These are phyloP conservation scores for Ascochyta clinopodiicola DNA, from an alignment of 2,329 filamentous ascomycete genomes.

Conservation along the genomic window DNA sequence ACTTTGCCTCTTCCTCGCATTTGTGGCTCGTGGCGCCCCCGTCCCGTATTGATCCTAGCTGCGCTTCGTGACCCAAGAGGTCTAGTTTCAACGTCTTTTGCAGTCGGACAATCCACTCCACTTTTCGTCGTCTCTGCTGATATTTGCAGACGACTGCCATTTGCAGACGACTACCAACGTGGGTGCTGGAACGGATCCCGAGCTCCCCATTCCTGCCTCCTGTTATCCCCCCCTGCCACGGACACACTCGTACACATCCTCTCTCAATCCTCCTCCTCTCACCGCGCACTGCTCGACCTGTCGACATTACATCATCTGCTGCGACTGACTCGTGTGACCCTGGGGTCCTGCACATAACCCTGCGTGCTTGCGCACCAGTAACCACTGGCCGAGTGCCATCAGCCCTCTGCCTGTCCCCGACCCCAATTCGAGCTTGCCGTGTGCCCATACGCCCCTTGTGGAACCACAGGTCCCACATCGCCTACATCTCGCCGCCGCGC, in stretches of 20 bases:
- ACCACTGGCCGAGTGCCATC: conserved; percentile 19
- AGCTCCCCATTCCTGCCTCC: background rate
- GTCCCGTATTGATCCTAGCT: conserved; percentile 14
- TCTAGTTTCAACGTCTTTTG: conserved; percentile 19
- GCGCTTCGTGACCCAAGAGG: conserved; percentile 10
- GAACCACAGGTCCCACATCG: conserved; percentile 30
- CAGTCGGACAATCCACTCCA: conserved; percentile 8
- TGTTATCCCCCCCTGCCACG: conserved; percentile 7
- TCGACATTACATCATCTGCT: conserved; percentile 14
- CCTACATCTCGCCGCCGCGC: conserved; percentile 24
- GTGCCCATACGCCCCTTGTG: conserved; percentile 25
- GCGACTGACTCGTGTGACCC: conserved; percentile 14
- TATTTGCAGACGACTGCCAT: conserved; percentile 5
- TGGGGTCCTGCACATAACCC: conserved; percentile 9
- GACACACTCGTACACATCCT: conserved; percentile 1
- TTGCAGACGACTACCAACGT: conserved; percentile 3
- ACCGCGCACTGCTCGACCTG: conserved; percentile 1
- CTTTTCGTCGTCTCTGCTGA: conserved; percentile 14
- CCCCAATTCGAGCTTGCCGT: conserved; percentile 25
- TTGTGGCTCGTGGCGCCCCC: conserved; percentile 19
- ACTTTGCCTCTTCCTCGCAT: conserved; percentile 16
- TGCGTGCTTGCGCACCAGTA: conserved; percentile 17
- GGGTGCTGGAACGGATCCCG: background rate
- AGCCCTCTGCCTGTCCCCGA: conserved; percentile 20
- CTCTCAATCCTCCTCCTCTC: conserved; percentile 3